Conservation (phyloP, 169 alveolate species). For the Plasmodium relictum region DNA sequence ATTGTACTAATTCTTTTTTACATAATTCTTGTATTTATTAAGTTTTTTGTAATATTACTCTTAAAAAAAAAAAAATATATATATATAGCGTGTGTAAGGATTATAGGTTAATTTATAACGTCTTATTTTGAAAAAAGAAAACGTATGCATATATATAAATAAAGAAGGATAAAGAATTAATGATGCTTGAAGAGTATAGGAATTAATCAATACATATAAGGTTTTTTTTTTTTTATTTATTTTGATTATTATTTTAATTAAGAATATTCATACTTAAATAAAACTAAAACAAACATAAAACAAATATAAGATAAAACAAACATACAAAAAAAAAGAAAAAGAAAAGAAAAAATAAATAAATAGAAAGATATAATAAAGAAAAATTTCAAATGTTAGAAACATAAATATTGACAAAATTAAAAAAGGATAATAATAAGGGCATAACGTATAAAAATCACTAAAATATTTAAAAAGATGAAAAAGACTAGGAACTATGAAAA, state of each 20-base stretch:
- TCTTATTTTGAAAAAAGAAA: too few species aligned
- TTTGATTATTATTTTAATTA: constrained; percentile 29
- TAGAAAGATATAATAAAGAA: neutral
- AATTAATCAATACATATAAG: constrained; percentile 1
- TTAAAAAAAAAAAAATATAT: too few species aligned
- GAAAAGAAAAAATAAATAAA: constrained; percentile 1
- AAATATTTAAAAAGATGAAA: neutral
- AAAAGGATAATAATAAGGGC: neutral
- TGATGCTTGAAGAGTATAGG: neutral
- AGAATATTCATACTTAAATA: constrained; percentile 4
- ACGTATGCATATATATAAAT: too few species aligned
- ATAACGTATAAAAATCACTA: too few species aligned
- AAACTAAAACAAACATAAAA: constrained; percentile 48
- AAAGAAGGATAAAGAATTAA: neutral
- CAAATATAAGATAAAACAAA: constrained; percentile 46
- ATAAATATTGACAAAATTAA: constrained; percentile 48
- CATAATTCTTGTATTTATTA: too few species aligned
- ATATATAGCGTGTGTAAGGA: too few species aligned
- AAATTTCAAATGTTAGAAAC: neutral
- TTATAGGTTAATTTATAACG: too few species aligned
- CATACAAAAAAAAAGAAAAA: constrained; percentile 40
- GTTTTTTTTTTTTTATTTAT: neutral
- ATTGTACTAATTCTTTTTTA: too few species aligned
- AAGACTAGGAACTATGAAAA: neutral
- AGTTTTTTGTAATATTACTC: too few species aligned